Base-by-base conservation (phyloP, 1,284 basidiomycete genomes). In the Lentinula novae-zelandiae region DNA sequence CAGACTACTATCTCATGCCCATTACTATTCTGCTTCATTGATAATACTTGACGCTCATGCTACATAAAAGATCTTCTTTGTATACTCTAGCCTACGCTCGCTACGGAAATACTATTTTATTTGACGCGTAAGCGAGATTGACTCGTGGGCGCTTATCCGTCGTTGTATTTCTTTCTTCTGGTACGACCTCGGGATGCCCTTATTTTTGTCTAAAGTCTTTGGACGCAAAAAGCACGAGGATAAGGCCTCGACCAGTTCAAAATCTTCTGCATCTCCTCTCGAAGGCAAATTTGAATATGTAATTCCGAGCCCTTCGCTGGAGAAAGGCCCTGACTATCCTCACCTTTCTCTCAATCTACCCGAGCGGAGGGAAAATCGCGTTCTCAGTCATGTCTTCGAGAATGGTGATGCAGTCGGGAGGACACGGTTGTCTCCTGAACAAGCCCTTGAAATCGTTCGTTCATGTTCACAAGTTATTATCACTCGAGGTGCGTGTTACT, bases 231-330 rank as follows among this genome's bases (percentile, higher is more conserved):
- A 83, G 75, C 78, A 82, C 60, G 84, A 84, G 65, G 81, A 79
- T 65, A 77, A 81, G 53, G 60, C 63, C 63, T 67, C 68, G 65
- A 74, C 63, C 70, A 69, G 48, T 31, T 75, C 76, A 61, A 67
- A 73, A 57, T 77, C 78, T 9, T 75, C 75, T 60, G 70, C 75
- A 34, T 80, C 84, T 13, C 73, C 89, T 60, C 78, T 90, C 4
- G 88, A 86, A 60, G 88, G 87, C 63, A 89, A 86, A 71, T 90
- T 87, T 68, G 89, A 90, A 71, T 81, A 82, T 6, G 78, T 90
- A 20, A 83, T 83, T 1, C 81, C 84, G 1, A 77, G 73, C 48
- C 70, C 79, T 4, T 83, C 84, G 2, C 82, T 83, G 3, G 78
- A 79, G 69, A 73, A 65, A 57, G 68, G 46, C 44, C 61, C 53